phyloP scores from a whole-genome alignment of 176 grass and related monocot species.

The Otatea glauca region DNA sequence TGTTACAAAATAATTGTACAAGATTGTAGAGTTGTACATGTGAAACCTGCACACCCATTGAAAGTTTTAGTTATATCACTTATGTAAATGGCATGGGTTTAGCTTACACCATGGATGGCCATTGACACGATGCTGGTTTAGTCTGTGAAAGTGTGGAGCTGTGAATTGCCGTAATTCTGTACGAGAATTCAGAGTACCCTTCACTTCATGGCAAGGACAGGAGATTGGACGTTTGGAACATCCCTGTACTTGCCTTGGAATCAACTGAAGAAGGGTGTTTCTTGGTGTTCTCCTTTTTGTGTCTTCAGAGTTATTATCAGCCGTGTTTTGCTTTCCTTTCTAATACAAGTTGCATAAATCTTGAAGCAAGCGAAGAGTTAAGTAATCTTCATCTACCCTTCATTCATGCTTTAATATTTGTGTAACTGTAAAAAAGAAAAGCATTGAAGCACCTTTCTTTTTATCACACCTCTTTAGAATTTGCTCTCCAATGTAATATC shows the following conservation, averaged over 20 bases:
- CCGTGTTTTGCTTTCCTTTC: too few species aligned
- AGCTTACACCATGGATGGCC: conserved; percentile 19
- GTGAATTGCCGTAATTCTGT: conserved; percentile 30
- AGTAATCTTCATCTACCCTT: too few species aligned
- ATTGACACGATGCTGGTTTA: neutral
- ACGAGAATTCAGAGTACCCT: conserved; percentile 37
- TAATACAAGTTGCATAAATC: too few species aligned
- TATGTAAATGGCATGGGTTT: conserved; percentile 26
- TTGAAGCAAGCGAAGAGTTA: too few species aligned
- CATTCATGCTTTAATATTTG: too few species aligned
- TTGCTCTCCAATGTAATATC: neutral
- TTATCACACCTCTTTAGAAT: neutral
- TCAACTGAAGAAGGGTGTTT: conserved; percentile 40
- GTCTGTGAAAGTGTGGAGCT: conserved; percentile 4
- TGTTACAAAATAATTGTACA: too few species aligned
- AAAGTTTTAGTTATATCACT: too few species aligned
- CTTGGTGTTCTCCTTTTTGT: neutral
- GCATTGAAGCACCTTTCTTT: too few species aligned
- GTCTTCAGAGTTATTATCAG: conserved; percentile 14
- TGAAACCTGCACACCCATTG: too few species aligned
- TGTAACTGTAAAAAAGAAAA: too few species aligned
- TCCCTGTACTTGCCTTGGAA: conserved; percentile 45
- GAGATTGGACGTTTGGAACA: conserved; percentile 26
- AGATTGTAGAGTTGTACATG: too few species aligned
- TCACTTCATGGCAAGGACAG: conserved; percentile 42